Conservation (phyloP, 495 filamentous ascomycete genomes). For the Jackrogersella minutella region DNA sequence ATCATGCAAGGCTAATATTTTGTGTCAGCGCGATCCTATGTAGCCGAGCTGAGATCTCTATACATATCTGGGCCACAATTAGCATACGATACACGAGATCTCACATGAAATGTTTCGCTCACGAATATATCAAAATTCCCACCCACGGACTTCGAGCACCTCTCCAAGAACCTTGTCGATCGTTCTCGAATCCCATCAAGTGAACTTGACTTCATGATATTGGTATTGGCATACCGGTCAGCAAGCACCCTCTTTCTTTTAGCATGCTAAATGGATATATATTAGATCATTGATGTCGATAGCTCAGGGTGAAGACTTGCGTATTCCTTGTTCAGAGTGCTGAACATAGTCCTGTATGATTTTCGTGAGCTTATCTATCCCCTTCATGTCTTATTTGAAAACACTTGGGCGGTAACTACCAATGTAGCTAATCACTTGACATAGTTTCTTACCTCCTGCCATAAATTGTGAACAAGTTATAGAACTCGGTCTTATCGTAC, state of each 20-base stretch:
- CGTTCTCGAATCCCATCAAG: slow-evolving; percentile 63
- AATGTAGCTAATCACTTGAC: background rate
- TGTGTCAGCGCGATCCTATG: background rate
- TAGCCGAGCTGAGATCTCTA: background rate
- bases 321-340: slow-evolving; percentile 62
- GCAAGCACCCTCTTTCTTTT: slow-evolving; percentile 67
- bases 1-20: slow-evolving; percentile 56
- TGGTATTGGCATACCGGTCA: slow-evolving; percentile 72
- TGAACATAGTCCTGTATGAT: slow-evolving; percentile 64
- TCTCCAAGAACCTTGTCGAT: slow-evolving; percentile 59
- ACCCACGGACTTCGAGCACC: slow-evolving; percentile 53
- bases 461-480: slow-evolving; percentile 68
- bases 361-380: slow-evolving; percentile 17
- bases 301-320: slow-evolving; percentile 43
- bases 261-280: slow-evolving; percentile 60
- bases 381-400: background rate
- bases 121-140: slow-evolving; percentile 66
- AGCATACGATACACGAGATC: slow-evolving; percentile 26
- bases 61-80: slow-evolving; percentile 27
- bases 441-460: slow-evolving; percentile 53
- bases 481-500: slow-evolving; percentile 74
- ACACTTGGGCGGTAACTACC: too few relatives aligned
- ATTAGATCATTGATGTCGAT: background rate
- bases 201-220: slow-evolving; percentile 62
- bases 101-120: slow-evolving; percentile 25